Base-by-base conservation (phyloP, 169 alveolate species). In the Neospora caninum region DNA sequence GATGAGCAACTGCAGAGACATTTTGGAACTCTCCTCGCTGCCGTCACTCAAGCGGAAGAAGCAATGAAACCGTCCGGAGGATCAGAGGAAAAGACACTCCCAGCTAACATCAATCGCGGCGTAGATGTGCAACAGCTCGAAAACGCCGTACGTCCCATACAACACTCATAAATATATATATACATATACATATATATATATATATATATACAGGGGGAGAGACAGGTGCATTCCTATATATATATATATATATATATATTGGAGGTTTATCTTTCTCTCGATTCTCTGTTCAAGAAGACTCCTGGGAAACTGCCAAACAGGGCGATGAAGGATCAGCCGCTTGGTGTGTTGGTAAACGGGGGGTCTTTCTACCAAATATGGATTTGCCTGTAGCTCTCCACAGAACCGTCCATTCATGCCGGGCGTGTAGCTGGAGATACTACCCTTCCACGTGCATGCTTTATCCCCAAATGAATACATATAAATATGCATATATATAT, bases 1-100 rank as follows among this genome's bases (percentile, higher is more conserved):
- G 94, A 91, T 18, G 94, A 64, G 31, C 94, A 91, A 73, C 88
- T 69, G 88, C 58, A 45, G 83, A 34, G 53, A 22, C 73, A 78
- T 45, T 91, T 91, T 41, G 87, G 54, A 7, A 43, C 34, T 1
- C 88, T 91, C 43, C 34, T 91, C 53, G 34, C 88, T 4, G 38
- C 45, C 31, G 94, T 91, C 49, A 31, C 31, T 43, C 31, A 29
- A 22, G 88, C 88, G 25, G 94, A 91, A 38, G 73, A 18, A 29
- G 73, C 39, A 1, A 42, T 64, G 42, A 22, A 83, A 9, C 91
- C 1, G 69, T 53, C 58, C 7, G 64, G 25, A 16, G 70, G 22
- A 39, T 13, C 25, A 29, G 31, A 42, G 39, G 69, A n/a, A 20
- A 38, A 39, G 36, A 29, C 1, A 43, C 58, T 49, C 22, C 58